Base-by-base conservation (phyloP, 345 rosid genomes). In the Gossypium stocksii region DNA sequence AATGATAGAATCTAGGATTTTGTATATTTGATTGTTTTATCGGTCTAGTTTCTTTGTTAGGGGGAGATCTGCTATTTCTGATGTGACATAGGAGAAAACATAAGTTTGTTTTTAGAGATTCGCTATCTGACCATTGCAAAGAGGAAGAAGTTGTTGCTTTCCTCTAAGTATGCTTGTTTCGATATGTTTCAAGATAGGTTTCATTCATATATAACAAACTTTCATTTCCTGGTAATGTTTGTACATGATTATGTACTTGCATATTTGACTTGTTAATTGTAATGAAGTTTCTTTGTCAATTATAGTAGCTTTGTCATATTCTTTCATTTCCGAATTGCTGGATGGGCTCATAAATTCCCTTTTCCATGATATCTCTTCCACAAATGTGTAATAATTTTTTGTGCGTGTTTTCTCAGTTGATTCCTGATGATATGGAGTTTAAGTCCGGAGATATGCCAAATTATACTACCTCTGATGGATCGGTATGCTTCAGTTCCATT, bases 361-460 rank as follows among this genome's bases (percentile, higher is more conserved):
- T 13, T 45, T 46, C 19, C 7, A 13, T 45, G 5, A 14, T 27
- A 60, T 9, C 43, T 60, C 43, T 27, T 70, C 27, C n/a, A 5
- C 4, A 4, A 34, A 0, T 29, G 23, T 48, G 43, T 23, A 61
- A 15, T 11, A 9, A 10, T 17, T 15, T 1, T 71, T 62, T 77
- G 6, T 77, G 4, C 51, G 3, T 10, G 4, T 23, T 53, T 58
- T 66, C 41, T 4, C 79, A 94, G 98, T 80, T 92, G 86, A 94
- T 90, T 74, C 98, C 98, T 1, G 98, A 94, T 77, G 98, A 92
- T 82, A 92, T 91, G 97, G 98, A 94, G 83, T 92, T 92, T 79
- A 98, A 94, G 51, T 82, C 94, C 22, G 97, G 98, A 78, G 98
- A 92, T 70, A 82, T 89, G 87, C 98, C 98, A 70, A 94, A 89